phyloP scores from a whole-genome alignment of 805 yeast genomes.

The Clavispora fructus region DNA sequence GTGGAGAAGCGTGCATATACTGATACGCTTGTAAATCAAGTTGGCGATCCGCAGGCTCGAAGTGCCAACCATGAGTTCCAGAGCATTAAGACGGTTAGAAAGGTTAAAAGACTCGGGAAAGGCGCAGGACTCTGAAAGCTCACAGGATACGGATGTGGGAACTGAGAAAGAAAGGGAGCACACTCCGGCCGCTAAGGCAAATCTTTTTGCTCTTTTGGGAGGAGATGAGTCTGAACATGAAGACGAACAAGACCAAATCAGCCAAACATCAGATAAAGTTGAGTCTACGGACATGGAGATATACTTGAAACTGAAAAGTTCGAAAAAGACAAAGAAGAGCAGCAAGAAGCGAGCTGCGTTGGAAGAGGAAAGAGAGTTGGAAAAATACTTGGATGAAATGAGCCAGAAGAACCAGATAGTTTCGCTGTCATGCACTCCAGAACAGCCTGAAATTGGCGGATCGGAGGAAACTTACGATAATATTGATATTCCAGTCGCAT shows the following conservation, averaged over 20 bases:
- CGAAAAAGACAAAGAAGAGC: slow-evolving; percentile 9
- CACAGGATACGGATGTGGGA: slow-evolving; percentile 9
- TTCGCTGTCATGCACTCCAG: slow-evolving; percentile 1
- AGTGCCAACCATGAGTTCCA: slow-evolving; percentile 18
- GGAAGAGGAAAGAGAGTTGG: slow-evolving; percentile 56
- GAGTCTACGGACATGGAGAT: too few relatives aligned
- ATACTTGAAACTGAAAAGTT: slow-evolving; percentile 10
- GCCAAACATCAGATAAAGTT: too few relatives aligned
- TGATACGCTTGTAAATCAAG: not conserved
- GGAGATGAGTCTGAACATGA: slow-evolving; percentile 19
- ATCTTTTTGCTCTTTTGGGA: slow-evolving; percentile 43
- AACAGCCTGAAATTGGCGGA: slow-evolving; percentile 8
- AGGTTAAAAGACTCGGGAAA: slow-evolving; percentile 12
- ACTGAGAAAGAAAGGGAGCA: slow-evolving; percentile 11
- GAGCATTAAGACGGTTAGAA: slow-evolving; percentile 22
- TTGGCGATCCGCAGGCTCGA: not conserved
- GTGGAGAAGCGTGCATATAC: not conserved
- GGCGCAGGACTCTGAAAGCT: slow-evolving; percentile 1
- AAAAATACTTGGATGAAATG: slow-evolving; percentile 45
- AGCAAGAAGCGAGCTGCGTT: slow-evolving; percentile 5
- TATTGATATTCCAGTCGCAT: slow-evolving; percentile 25
- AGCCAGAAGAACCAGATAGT: slow-evolving; percentile 19
- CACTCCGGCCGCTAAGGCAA: slow-evolving; percentile 18
- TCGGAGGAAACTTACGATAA: slow-evolving; percentile 21
- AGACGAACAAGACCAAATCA: slow-evolving; percentile 9